Conservation (phyloP, 2,329 filamentous ascomycete species). For the Cercospora berteroae region DNA sequence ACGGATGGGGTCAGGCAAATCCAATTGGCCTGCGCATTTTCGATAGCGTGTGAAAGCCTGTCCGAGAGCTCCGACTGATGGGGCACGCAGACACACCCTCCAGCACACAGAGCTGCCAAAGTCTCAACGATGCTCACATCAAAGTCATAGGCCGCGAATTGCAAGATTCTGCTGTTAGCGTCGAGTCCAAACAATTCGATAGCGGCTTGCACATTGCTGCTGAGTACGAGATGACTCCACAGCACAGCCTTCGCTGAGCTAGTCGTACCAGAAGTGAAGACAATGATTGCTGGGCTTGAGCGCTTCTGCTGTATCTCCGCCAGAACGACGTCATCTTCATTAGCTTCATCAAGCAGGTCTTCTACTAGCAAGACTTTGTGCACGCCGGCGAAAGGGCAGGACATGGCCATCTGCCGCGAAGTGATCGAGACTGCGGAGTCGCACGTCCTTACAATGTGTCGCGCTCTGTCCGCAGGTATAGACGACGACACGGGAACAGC, state of each 20-base stretch:
- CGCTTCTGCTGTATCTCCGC: background rate
- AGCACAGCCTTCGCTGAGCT: conserved; percentile 2
- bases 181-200: background rate
- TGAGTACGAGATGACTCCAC: conserved; percentile 5
- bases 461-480: background rate
- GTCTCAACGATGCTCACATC: conserved; percentile 18
- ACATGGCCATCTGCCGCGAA: background rate
- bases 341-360: background rate
- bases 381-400: background rate
- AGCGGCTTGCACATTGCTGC: background rate
- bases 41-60: conserved; percentile 48
- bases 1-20: conserved; percentile 58
- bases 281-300: background rate
- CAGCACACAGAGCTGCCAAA: conserved; percentile 13
- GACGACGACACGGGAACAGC: background rate
- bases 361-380: background rate
- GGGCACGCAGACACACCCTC: conserved; percentile 19
- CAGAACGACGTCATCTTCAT: background rate
- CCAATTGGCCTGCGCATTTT: conserved; percentile 33
- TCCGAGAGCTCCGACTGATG: conserved; percentile 47
- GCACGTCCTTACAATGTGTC: background rate
- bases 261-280: conserved; percentile 10
- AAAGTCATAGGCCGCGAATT: conserved; percentile 26
- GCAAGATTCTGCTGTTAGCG: conserved; percentile 14
- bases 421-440: background rate